Evolutionary conservation across 225 moss, liverwort and hornwort species (phyloP).

Genomic region (Ulota crispa): DNA sequence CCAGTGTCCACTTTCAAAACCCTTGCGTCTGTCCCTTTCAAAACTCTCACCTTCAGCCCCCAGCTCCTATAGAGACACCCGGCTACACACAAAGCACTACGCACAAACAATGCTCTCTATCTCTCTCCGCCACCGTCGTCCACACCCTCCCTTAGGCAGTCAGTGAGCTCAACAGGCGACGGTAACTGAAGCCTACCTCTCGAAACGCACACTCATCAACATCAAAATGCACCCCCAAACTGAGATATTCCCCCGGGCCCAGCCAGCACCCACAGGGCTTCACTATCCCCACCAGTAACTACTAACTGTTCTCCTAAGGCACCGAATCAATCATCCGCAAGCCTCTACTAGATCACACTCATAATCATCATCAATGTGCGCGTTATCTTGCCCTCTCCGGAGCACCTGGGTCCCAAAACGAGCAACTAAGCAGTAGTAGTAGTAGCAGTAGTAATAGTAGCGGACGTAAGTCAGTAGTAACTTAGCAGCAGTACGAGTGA

Average conservation of each 20-base stretch:
- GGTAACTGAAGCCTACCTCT: background rate
- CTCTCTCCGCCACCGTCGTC: background rate
- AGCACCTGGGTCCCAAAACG: slow-evolving; percentile 21
- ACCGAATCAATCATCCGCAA: slow-evolving; percentile 14
- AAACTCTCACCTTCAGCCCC: slow-evolving; percentile 8
- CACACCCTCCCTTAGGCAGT: background rate
- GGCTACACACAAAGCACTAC: background rate
- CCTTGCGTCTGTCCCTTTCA: slow-evolving; percentile 1
- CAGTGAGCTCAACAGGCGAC: slow-evolving; percentile 16
- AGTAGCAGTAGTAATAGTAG: too few relatives aligned
- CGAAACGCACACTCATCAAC: slow-evolving; percentile 11
- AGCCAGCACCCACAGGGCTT: background rate
- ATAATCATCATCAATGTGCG: slow-evolving; percentile 15
- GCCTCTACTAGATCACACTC: slow-evolving; percentile 18
- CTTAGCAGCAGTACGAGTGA: background rate
- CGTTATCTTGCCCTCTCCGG: background rate
- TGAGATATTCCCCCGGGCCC: slow-evolving; percentile 23
- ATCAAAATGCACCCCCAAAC: slow-evolving; percentile 11
- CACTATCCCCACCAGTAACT: slow-evolving; percentile 17
- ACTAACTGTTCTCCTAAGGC: background rate
- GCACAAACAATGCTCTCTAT: background rate
- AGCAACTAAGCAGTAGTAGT: background rate
- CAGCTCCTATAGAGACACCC: slow-evolving; percentile 58
- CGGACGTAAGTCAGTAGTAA: too few relatives aligned
- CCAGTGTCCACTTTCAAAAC: slow-evolving; percentile 41